Base-by-base conservation (phyloP, 352 stramenopile genomes). In the Hyaloperonospora arabidopsidis region DNA sequence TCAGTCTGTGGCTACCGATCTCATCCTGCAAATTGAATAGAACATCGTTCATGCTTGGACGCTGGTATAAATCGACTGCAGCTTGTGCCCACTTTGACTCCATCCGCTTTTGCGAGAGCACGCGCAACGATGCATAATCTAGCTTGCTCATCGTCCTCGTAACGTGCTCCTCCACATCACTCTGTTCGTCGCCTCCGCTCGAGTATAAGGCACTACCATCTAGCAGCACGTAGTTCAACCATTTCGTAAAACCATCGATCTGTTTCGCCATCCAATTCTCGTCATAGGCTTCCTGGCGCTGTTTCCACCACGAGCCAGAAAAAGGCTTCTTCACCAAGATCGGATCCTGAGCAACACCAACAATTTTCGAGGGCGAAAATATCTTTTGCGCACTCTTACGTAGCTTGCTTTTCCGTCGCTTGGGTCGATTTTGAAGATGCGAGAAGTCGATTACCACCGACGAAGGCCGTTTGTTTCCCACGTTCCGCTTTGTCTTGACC, bases 221-320 rank as follows among this genome's bases (percentile, higher is more conserved):
- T 5, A 90, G 66, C 0, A 93, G 54, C 19, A 91, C 83, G 59
- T 87, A 92, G 61, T 94, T 94, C 40, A 93, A 86, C 84, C 84
- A 94, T 50, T 87, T 89, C 10, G 75, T 89, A 44, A 93, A 91
- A 0, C 76, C 81, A 56, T 85, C 65, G 23, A 82, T 79, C 55
- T 94, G 84, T 36, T 89, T 89, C 3, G 66, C 50, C 65, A 90
- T 86, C 83, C 84, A 93, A 41, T 87, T 71, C 41, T 84, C 82
- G 40, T 94, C 80, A 34, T 78, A 83, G 2, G 73, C 45, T n/a
- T 68, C 71, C 44, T 86, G 77, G 8, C 77, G 73, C 38, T 89
- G 74, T 41, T 75, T 82, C 79, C 79, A 89, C 79, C 79, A 89
- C 1, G 76, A 87, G 1, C 76, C 79, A 1, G 44, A 32, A 19